Percentiles rank a stretch among this genome's conserved stretches.
phyloP scores from a whole-genome alignment of 768 basidiomycete genomes.

The Suillus americanus region DNA sequence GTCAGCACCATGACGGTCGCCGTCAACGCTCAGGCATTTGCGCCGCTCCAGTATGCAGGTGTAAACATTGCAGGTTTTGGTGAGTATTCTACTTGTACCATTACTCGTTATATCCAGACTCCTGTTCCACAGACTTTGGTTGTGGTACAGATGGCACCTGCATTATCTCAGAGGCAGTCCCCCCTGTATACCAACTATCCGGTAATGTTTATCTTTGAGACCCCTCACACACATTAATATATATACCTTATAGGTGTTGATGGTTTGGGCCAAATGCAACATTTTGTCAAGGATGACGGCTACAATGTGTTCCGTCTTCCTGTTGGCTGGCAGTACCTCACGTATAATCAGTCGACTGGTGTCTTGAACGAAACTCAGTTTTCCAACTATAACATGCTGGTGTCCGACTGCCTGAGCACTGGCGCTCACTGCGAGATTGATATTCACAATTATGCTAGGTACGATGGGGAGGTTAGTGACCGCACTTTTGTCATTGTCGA shows the following conservation, averaged over 20 bases:
- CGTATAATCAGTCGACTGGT: conserved; percentile 37
- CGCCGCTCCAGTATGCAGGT: conserved; percentile 38
- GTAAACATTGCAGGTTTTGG: conserved; percentile 57
- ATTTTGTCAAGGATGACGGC: conserved; percentile 54
- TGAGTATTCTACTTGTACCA: not conserved
- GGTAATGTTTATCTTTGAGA: conserved; percentile 25
- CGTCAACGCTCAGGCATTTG: conserved; percentile 20
- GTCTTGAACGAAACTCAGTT: conserved; percentile 44
- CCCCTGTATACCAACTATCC: conserved; percentile 46
- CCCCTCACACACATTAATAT: not conserved
- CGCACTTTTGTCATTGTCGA: not conserved
- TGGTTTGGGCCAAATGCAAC: conserved; percentile 52
- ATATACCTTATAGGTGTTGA: conserved; percentile 10
- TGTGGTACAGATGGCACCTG: conserved; percentile 46
- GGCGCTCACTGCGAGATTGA: conserved; percentile 58
- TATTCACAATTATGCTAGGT: conserved; percentile 62
- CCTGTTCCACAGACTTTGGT: conserved; percentile 39
- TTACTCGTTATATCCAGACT: not conserved
- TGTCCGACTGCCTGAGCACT: conserved; percentile 38
- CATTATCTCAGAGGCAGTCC: conserved; percentile 36
- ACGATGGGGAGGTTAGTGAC: conserved; percentile 40
- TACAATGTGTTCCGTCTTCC: conserved; percentile 64
- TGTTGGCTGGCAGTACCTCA: conserved; percentile 58
- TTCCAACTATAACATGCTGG: conserved; percentile 49
- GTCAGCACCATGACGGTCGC: conserved; percentile 13